phyloP scores from a whole-genome alignment of 768 basidiomycete genomes.

The Neoboletus magnificus region DNA sequence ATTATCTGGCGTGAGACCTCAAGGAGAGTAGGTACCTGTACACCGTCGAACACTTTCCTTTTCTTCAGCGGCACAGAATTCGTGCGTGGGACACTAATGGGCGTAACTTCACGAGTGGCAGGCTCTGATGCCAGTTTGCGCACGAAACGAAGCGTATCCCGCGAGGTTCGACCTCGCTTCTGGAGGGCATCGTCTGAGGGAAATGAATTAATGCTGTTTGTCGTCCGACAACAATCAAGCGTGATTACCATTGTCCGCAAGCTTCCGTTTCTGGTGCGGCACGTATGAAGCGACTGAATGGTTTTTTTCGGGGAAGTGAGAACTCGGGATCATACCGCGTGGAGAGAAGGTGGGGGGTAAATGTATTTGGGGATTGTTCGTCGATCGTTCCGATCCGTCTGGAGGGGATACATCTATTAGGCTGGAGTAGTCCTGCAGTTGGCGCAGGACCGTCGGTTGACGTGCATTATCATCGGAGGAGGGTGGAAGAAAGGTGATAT shows the following conservation, averaged over 20 bases:
- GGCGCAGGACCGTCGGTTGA: conserved; percentile 11
- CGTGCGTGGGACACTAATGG: conserved; percentile 14
- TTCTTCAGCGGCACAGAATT: conserved; percentile 24
- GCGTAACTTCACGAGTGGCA: conserved; percentile 20
- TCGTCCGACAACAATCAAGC: background rate
- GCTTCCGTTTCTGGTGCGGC: conserved; percentile 11
- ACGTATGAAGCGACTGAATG: background rate
- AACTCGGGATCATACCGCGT: background rate
- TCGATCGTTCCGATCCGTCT: conserved; percentile 1
- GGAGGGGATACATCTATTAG: background rate
- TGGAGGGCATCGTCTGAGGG: conserved; percentile 14
- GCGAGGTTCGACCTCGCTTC: conserved; percentile 23
- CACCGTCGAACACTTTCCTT: conserved; percentile 28
- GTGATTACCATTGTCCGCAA: conserved; percentile 3
- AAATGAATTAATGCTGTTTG: conserved; percentile 6
- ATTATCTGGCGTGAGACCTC: conserved; percentile 13
- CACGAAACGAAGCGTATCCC: conserved; percentile 6
- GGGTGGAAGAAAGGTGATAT: conserved; percentile 7
- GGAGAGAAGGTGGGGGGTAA: background rate
- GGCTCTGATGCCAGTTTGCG: conserved; percentile 31
- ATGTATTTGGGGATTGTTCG: background rate
- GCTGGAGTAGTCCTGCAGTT: conserved; percentile 17
- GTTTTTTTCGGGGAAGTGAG: background rate
- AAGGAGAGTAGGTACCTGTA: conserved; percentile 28
- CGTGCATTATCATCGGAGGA: background rate